Base-by-base conservation (phyloP, 192 early-diverging fungal species). In the Entophlyctis luteolus region DNA sequence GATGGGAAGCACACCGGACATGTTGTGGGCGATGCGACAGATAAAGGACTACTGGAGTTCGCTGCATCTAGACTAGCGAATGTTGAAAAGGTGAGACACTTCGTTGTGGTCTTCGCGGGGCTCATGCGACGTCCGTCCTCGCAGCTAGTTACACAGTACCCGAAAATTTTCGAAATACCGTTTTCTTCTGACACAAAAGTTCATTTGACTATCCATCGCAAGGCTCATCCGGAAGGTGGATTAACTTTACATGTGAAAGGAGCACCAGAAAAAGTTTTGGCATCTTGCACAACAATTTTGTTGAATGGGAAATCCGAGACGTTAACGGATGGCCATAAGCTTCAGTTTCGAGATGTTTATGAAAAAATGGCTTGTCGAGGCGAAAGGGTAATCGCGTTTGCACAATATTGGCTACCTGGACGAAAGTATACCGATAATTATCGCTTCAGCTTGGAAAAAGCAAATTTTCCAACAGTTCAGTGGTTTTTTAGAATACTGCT, bases 141-240 rank as follows among this genome's bases (percentile, higher is more conserved):
- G n/a, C 14, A 82, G 55, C 57, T 91, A 54, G 49, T 60, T 32
- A 76, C 81, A 8, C 56, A 67, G 46, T 89, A 90, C 68, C 89
- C 89, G 54, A 94, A 93, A 77, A 88, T 94, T 53, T 92, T 98
- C 79, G 95, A 98, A 77, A 84, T 96, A 14, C 93, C 95, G 2
- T 96, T 98, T 81, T 92, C 86, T 73, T 92, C 90, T 23, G 90
- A 94, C 23, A 96, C 86, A 72, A 98, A 98, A 71, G 90, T 82
- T 83, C 89, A 90, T 70, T 77, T 95, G 65, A 87, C 92, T 12
- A 91, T 98, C 58, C 93, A 98, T 70, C 73, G 77, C 28, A 91
- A 91, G 72, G 71, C 75, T 18, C 91, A 93, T 65, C 46, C 75
- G 20, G 67, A 75, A 23, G 91, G 91, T 28, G 76, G 81, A 2